A percentile compares a stretch with the other conserved stretches of the same genome.
Evolutionary conservation across 768 basidiomycete species (phyloP).

Genomic region (Lactifluus volemus): DNA sequence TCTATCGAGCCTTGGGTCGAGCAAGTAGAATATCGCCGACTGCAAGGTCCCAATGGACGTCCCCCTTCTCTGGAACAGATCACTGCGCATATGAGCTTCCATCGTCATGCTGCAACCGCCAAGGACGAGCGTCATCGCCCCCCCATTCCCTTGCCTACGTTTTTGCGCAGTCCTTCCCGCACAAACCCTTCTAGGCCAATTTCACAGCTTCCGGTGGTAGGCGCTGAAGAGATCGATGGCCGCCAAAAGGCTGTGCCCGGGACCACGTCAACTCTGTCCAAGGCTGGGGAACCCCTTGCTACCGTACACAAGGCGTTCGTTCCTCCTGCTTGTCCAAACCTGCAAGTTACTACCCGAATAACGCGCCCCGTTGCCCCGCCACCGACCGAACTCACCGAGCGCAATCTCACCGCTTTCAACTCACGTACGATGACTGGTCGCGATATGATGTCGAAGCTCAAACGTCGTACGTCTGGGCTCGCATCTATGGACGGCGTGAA

Average conservation of each 20-base stretch:
- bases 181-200: not conserved
- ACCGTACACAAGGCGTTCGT: slow-evolving; percentile 28
- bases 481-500: slow-evolving; percentile 17
- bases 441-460: slow-evolving; percentile 58
- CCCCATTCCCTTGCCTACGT: slow-evolving; percentile 29
- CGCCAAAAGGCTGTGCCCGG: not conserved
- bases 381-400: slow-evolving; percentile 42
- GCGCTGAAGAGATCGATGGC: not conserved
- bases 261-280: slow-evolving; percentile 13
- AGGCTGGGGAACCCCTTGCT: slow-evolving; percentile 16
- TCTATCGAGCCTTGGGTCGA: slow-evolving; percentile 48
- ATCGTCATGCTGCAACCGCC: slow-evolving; percentile 26
- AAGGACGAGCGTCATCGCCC: slow-evolving; percentile 22
- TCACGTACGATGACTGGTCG: slow-evolving; percentile 46
- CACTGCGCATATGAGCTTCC: slow-evolving; percentile 47
- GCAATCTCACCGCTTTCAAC: slow-evolving; percentile 42
- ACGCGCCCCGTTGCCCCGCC: slow-evolving; percentile 37
- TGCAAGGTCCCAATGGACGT: slow-evolving; percentile 20
- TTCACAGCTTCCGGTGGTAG: not conserved
- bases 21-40: slow-evolving; percentile 50
- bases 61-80: slow-evolving; percentile 74
- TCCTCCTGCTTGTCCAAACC: slow-evolving; percentile 29
- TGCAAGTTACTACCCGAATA: slow-evolving; percentile 41
- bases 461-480: slow-evolving; percentile 37
- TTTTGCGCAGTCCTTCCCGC: slow-evolving; percentile 21